phyloP scores from a whole-genome alignment of 352 stramenopile species.

The Globisporangium barbulae region DNA sequence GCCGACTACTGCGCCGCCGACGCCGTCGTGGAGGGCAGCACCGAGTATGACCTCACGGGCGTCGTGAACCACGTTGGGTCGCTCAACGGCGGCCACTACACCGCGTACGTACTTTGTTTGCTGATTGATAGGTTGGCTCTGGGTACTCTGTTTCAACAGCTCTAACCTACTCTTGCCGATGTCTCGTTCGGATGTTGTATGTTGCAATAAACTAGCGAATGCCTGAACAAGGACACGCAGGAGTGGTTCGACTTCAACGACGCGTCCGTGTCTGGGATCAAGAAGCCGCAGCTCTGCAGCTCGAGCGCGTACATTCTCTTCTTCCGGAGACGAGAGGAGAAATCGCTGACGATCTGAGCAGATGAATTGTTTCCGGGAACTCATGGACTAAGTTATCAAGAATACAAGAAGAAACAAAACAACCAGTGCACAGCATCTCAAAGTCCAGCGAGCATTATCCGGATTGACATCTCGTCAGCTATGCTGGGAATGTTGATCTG shows the following conservation, averaged over 20 bases:
- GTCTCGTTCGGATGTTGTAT: neutral
- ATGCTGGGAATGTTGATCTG: no score
- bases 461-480: no score
- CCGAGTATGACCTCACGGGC: conserved; percentile 72
- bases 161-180: neutral
- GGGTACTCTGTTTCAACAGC: neutral
- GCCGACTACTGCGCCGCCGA: conserved; percentile 64
- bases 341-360: conserved; percentile 47
- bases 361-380: no score
- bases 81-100: conserved; percentile 83
- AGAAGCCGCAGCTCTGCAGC: conserved; percentile 60
- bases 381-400: neutral
- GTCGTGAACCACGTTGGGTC: conserved; percentile 79
- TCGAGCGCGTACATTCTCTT: conserved; percentile 81
- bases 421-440: neutral
- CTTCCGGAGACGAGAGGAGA: conserved; percentile 54
- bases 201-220: conserved; percentile 37
- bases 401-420: neutral
- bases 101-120: conserved; percentile 39
- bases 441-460: no score
- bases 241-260: conserved; percentile 87
- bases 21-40: conserved; percentile 62
- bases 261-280: conserved; percentile 55
- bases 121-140: neutral
- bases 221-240: conserved; percentile 57